Base-by-base conservation (phyloP, 2,329 filamentous ascomycete genomes). In the Coniochaeta sp. region DNA sequence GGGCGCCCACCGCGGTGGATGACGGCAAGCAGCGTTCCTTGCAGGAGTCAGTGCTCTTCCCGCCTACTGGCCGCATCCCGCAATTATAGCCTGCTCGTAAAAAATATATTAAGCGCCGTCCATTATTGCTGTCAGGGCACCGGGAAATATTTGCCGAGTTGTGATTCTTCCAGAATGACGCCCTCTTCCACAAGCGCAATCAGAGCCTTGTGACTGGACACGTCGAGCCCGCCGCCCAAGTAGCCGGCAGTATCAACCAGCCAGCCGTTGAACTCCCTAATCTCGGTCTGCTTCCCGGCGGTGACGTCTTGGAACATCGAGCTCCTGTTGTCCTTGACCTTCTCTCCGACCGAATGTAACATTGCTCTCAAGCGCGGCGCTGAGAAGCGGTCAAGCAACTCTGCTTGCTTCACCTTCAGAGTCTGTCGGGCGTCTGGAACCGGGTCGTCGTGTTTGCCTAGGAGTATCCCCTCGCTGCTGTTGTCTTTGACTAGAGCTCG, bases 401-500 rank as follows among this genome's bases (percentile, higher is more conserved):
- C 58, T 34, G 67, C 60, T 11, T 62, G 44, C 11, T 28, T 55
- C 52, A 28, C 38, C 12, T 60, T 58, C 14, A 19, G 8, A n/a
- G 8, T 9, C 16, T 36, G 17, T 17, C 11, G 2, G 11, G 8
- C 12, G 33, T 56, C 57, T 14, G 44, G 9, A 28, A 24, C 17
- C 8, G 55, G 26, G 26, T 19, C 36, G 11, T n/a, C 24, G 16
- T 22, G 17, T 8, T 52, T 24, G 22, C 22, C n/a, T 16, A 12
- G 36, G 28, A 83, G 67, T 33, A 83, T 75, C 8, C 68, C 68
- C 17, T 70, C 68, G 47, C 67, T 77, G 62, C 71, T 74, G 52
- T 85, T 79, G 33, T 92, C 77, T 62, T 84, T 80, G 1, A 90
- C 84, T 9, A 96, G 78, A 12, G 80, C 80, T 60, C 82, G 84